phyloP scores from a whole-genome alignment of 192 early-diverging fungal species.

The Backusella luteola region DNA sequence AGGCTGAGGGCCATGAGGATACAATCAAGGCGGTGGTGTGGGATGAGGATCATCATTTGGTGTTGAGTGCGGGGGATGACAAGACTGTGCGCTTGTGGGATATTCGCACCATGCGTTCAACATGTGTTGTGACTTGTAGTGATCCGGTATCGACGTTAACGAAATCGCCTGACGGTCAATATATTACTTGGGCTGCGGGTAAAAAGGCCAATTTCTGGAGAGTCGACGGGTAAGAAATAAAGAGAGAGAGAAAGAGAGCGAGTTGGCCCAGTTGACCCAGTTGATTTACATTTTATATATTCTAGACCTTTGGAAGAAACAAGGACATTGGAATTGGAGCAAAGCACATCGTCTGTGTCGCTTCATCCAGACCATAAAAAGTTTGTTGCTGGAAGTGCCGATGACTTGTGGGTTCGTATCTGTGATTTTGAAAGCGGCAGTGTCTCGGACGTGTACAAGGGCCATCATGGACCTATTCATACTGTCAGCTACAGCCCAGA shows the following conservation, averaged over 20 bases:
- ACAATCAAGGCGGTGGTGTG: conserved; percentile 64
- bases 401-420: conserved; percentile 83
- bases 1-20: conserved; percentile 51
- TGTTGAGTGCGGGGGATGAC: conserved; percentile 63
- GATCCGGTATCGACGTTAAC: conserved; percentile 70
- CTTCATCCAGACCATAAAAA: conserved; percentile 76
- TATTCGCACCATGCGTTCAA: conserved; percentile 61
- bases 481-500: conserved; percentile 91
- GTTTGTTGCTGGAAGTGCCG: conserved; percentile 79
- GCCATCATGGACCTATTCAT: conserved; percentile 89
- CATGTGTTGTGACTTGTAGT: conserved; percentile 61
- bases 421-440: conserved; percentile 78
- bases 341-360: conserved; percentile 77
- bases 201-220: conserved; percentile 75
- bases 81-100: conserved; percentile 68
- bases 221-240: conserved; percentile 55
- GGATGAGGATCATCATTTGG: conserved; percentile 56
- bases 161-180: conserved; percentile 71
- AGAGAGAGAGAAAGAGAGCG: background rate
- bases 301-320: conserved; percentile 32
- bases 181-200: conserved; percentile 77
- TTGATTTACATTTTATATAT: background rate
- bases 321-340: conserved; percentile 56
- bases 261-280: background rate
- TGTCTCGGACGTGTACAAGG: conserved; percentile 83